Conservation (phyloP, 208 protist genomes). For the Leishmania amazonensis region DNA sequence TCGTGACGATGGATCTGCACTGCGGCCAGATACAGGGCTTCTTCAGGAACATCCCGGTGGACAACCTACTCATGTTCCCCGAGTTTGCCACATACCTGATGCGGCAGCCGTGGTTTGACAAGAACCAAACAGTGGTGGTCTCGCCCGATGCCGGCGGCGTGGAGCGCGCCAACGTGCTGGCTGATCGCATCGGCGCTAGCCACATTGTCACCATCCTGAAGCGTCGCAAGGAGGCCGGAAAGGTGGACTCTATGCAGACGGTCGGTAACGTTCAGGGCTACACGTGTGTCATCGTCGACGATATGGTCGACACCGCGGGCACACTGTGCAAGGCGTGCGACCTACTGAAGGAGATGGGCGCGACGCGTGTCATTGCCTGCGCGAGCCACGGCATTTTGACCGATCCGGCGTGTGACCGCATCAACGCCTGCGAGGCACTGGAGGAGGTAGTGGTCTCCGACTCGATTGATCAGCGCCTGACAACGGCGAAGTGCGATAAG, state of each 20-base stretch:
- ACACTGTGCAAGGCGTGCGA: constrained; percentile 94
- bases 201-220: constrained; percentile 93
- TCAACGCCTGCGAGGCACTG: constrained; percentile 88
- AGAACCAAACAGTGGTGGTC: constrained; percentile 89
- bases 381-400: constrained; percentile 96
- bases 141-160: constrained; percentile 97
- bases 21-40: constrained; percentile 96
- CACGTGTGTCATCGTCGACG: constrained; percentile 95
- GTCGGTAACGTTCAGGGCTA: constrained; percentile 96
- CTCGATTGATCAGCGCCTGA: constrained; percentile 77
- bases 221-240: constrained; percentile 91
- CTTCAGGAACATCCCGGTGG: constrained; percentile 95
- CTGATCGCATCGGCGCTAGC: constrained; percentile 84
- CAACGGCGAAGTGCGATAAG: constrained; percentile 78
- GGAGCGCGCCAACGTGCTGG: constrained; percentile 91
- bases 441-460: constrained; percentile 94
- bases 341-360: constrained; percentile 90
- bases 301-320: constrained; percentile 97
- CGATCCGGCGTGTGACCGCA: constrained; percentile 86
- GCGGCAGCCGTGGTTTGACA: constrained; percentile 84
- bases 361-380: constrained; percentile 92
- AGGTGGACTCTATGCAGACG: constrained; percentile 94
- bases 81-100: constrained; percentile 87
- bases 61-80: constrained; percentile 94
- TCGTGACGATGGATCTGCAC: constrained; percentile 95